A percentile compares a stretch with the other conserved stretches of the same genome.
These are phyloP conservation scores for Manihot esculenta DNA, from an alignment of 441 rosid genomes.

Conservation along the genomic window DNA sequence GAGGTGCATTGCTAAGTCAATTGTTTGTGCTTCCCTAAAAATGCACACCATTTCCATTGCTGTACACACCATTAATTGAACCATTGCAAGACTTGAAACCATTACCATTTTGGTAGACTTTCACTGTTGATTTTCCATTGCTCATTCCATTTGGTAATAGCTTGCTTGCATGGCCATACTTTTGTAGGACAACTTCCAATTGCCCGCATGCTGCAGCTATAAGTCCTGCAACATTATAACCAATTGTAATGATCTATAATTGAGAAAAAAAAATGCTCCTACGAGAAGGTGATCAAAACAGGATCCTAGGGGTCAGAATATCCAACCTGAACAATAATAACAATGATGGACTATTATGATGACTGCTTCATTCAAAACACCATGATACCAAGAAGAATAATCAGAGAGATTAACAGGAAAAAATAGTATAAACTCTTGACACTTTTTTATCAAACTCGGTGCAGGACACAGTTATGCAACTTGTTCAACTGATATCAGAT, in stretches of 20 bases:
- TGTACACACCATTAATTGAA: conserved; percentile 42
- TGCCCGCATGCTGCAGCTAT: conserved; percentile 80
- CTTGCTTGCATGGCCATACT: conserved; percentile 33
- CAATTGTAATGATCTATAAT: not conserved
- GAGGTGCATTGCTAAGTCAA: conserved; percentile 9
- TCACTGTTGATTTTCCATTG: conserved; percentile 42
- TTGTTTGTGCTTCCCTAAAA: conserved; percentile 28
- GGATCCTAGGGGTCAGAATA: not conserved
- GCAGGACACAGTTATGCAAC: not conserved
- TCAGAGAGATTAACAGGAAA: not conserved
- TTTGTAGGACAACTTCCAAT: conserved; percentile 46
- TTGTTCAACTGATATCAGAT: too few species aligned
- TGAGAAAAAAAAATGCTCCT: not conserved
- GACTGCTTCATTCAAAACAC: not conserved
- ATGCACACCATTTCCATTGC: conserved; percentile 60
- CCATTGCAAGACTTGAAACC: conserved; percentile 35
- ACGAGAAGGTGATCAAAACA: not conserved
- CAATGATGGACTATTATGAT: not conserved
- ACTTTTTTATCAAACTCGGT: not conserved
- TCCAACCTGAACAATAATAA: not conserved
- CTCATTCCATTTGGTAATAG: conserved; percentile 35
- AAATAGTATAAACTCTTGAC: not conserved
- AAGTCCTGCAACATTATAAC: conserved; percentile 52
- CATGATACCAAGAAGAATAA: not conserved
- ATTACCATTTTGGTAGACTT: conserved; percentile 52